Conservation (phyloP, 129 eudicot genomes). For the Centrapalus pauciflorus region DNA sequence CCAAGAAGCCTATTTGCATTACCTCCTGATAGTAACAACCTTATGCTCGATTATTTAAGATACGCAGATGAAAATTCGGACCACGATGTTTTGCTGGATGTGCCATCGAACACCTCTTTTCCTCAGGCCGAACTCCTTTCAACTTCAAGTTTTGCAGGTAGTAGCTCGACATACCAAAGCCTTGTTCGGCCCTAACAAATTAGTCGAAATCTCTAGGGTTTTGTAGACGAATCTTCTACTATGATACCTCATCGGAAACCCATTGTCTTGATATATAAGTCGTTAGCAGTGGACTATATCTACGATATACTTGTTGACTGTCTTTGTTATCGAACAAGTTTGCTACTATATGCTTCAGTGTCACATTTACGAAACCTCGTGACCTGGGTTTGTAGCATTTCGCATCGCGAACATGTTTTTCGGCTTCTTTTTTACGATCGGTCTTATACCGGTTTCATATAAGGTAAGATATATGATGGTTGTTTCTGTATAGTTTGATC, state of each 20-base stretch:
- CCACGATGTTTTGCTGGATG: conserved; percentile 59
- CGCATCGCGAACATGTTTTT: conserved; percentile 7
- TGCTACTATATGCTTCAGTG: conserved; percentile 6
- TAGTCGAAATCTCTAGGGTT: conserved; percentile 12
- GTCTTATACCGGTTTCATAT: too few relatives aligned
- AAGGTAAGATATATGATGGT: conserved; percentile 10
- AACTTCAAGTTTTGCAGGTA: conserved; percentile 36
- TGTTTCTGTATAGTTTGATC: conserved; percentile 46
- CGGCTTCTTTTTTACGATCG: neutral
- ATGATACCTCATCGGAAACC: neutral
- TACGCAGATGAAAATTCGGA: conserved; percentile 46
- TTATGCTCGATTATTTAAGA: conserved; percentile 37
- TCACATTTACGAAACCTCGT: conserved; percentile 10
- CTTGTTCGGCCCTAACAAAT: conserved; percentile 34
- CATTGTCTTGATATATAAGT: neutral
- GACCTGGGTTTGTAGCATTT: conserved; percentile 16
- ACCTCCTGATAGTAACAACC: conserved; percentile 39
- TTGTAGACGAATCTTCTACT: conserved; percentile 22
- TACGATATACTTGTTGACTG: conserved; percentile 10
- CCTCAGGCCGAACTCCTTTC: conserved; percentile 78
- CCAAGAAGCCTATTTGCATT: conserved; percentile 41
- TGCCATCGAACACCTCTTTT: conserved; percentile 62
- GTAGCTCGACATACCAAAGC: conserved; percentile 46
- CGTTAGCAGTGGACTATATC: neutral
- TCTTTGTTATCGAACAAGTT: conserved; percentile 3